Evolutionary conservation across 371 early-diverging fungal species (phyloP), one percentile per base, ranked within the genome.

Genomic region (Circinella umbellata): DNA sequence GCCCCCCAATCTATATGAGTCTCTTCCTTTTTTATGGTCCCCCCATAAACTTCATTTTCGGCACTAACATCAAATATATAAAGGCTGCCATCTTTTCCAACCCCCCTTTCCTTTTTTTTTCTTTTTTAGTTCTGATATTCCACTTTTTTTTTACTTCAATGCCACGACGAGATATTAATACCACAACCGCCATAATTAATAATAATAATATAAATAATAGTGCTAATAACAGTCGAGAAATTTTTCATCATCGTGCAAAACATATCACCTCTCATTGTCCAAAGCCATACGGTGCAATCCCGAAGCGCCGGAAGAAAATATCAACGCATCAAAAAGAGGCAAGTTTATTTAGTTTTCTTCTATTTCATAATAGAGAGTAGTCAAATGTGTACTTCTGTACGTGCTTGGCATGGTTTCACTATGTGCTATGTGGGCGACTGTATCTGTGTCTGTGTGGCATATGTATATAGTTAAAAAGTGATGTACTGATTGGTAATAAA

Each of bases 211-310:
- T 9, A 65, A 5, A 27, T 37, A 37, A 27, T 27, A 27, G 27
- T 27, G 27, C 27, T 27, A 27, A 27, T 27, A 27, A 2, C 27
- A 55, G 61, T n/a, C 67, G 61, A 48, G 53, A 64, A 36, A 4
- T 66, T 18, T 68, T 71, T 46, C 55, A 54, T 51, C 48, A 64
- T n/a, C 53, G 60, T 7, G 62, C 68, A 38, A 71, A 75, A 51
- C 34, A 53, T 36, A 54, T 59, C 39, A 53, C 68, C 11, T 42
- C 62, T 39, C 47, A 54, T 64, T 61, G 61, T 35, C 73, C 74
- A 36, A 68, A 53, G 46, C 76, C 79, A 48, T 79, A 74, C 63
- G 79, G 79, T 10, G 34, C 70, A 18, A 76, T 79, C 49, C 76
- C 74, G 13, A 75, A 75, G 38, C 73, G 72, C 7, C 61, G 48